phyloP scores from a whole-genome alignment of 2,329 filamentous ascomycete genomes.

The Chlorencoelia australis region DNA sequence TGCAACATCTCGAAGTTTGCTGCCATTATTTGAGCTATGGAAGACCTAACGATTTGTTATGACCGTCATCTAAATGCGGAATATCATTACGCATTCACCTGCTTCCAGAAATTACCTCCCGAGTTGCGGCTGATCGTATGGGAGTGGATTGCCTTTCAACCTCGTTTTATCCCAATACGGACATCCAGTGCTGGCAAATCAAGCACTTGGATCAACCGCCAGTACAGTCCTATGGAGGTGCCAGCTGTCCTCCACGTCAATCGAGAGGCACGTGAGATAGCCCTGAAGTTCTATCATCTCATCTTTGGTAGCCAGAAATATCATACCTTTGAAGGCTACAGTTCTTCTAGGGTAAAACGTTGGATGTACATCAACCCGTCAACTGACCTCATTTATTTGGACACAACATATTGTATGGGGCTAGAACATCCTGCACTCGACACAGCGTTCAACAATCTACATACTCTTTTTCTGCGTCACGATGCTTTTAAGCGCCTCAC shows the following conservation, averaged over 20 bases:
- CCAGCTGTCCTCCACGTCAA: background rate
- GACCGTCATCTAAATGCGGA: background rate
- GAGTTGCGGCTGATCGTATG: slow-evolving; percentile 1
- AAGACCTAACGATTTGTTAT: background rate
- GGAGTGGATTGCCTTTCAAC: background rate
- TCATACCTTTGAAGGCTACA: too few species aligned
- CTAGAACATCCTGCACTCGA: too few species aligned
- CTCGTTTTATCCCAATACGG: background rate
- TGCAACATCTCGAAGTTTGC: background rate
- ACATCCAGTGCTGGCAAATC: background rate
- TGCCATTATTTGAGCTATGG: background rate
- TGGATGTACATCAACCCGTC: too few species aligned
- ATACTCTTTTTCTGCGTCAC: too few species aligned
- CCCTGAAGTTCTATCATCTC: background rate
- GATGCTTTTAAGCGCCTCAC: too few species aligned
- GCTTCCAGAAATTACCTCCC: background rate
- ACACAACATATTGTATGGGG: too few species aligned
- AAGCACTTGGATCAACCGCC: background rate
- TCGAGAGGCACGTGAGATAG: background rate
- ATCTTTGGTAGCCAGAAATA: too few species aligned
- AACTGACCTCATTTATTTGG: too few species aligned
- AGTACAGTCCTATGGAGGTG: background rate
- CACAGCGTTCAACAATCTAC: too few species aligned
- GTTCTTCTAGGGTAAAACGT: too few species aligned
- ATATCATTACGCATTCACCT: background rate